These are phyloP conservation scores for Pseudogymnoascus sp. DNA, from an alignment of 2,329 filamentous ascomycete species.

Conservation along the genomic window DNA sequence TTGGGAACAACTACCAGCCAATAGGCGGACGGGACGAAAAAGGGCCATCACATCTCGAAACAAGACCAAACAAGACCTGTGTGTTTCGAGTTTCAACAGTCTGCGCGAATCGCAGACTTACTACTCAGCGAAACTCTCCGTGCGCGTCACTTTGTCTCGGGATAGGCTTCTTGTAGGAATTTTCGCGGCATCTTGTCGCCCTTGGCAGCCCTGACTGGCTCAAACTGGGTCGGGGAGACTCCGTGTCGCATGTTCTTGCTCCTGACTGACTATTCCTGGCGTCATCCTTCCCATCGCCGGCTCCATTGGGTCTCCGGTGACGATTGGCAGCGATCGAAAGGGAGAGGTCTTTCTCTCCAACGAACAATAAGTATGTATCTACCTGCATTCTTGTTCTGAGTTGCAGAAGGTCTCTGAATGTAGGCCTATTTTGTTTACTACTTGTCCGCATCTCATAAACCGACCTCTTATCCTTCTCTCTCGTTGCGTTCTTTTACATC, in stretches of 20 bases:
- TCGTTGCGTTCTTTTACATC: not conserved
- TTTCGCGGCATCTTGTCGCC: not conserved
- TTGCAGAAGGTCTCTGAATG: not conserved
- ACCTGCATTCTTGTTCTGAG: not conserved
- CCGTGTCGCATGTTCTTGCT: not conserved
- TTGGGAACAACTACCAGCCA: not conserved
- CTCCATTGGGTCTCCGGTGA: not conserved
- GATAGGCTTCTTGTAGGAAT: not conserved
- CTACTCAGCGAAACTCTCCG: not conserved
- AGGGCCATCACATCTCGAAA: not conserved
- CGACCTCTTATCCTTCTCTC: not conserved
- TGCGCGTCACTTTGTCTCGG: conserved; percentile 2
- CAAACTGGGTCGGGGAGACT: not conserved
- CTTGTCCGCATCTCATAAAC: not conserved
- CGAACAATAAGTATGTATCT: not conserved
- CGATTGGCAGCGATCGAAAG: not conserved
- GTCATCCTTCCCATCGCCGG: not conserved
- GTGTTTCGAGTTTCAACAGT: conserved; percentile 6
- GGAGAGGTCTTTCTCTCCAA: not conserved
- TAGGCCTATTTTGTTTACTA: not conserved
- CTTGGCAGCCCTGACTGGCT: not conserved
- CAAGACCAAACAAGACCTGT: not conserved
- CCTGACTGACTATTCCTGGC: conserved; percentile 5
- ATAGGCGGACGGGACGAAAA: not conserved
- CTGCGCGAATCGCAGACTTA: not conserved